A percentile compares a stretch with the other conserved stretches of the same genome.
Conservation (phyloP, 2,329 filamentous ascomycete species). For the Ceratocystis destructans region DNA sequence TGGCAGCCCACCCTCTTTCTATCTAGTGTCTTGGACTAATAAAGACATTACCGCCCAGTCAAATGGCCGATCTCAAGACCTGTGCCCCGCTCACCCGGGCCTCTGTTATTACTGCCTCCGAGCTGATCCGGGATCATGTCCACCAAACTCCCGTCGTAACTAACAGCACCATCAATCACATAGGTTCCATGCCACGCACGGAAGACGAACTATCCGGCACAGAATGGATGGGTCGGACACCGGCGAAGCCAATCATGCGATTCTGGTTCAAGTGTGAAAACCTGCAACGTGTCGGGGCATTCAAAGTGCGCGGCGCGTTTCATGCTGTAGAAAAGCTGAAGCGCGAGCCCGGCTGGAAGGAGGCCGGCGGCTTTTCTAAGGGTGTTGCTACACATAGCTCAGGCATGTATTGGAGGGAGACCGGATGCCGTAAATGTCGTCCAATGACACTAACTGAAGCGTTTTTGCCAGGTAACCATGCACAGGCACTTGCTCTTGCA, state of each 20-base stretch:
- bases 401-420: conserved; percentile 38
- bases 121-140: conserved; percentile 59
- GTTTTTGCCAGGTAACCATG: conserved; percentile 62
- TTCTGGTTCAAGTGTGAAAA: conserved; percentile 97
- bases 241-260: conserved; percentile 51
- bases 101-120: conserved; percentile 59
- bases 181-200: conserved; percentile 60
- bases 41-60: conserved; percentile 12
- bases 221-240: conserved; percentile 42
- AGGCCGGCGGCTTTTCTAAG: conserved; percentile 42
- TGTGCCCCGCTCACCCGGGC: conserved; percentile 54
- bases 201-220: conserved; percentile 41
- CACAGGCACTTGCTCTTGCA: conserved; percentile 79
- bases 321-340: conserved; percentile 65
- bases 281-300: conserved; percentile 76
- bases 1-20: not conserved
- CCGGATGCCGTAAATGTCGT: not conserved
- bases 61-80: conserved; percentile 41
- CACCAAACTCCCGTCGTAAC: conserved; percentile 77
- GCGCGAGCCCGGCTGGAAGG: conserved; percentile 45
- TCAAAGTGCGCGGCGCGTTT: conserved; percentile 84
- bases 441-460: not conserved
- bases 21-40: not conserved
- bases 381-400: conserved; percentile 86
- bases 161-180: conserved; percentile 54